These are phyloP conservation scores for Artemisia annua DNA, from an alignment of 129 eudicot genomes.

Conservation along the genomic window DNA sequence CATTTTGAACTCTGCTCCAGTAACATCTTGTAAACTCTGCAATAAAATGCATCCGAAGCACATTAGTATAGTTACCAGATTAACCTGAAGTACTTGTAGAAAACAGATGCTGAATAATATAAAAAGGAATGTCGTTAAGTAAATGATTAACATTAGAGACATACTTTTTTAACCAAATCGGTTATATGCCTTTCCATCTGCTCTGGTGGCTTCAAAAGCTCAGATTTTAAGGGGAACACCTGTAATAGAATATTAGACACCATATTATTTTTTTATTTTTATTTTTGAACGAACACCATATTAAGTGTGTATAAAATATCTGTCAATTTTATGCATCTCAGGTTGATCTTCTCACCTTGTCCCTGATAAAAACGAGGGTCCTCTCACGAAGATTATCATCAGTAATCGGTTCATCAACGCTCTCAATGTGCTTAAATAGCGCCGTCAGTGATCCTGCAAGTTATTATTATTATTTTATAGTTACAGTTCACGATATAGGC, in stretches of 20 bases:
- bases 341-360: slow-evolving; percentile 54
- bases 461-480: slow-evolving; percentile 12
- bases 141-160: slow-evolving; percentile 2
- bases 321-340: background rate
- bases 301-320: background rate
- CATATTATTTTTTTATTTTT: no score
- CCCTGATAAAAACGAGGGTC: slow-evolving; percentile 78
- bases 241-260: slow-evolving; percentile 31
- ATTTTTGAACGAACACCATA: no score
- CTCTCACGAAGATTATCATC: slow-evolving; percentile 95
- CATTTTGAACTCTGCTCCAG: slow-evolving; percentile 92
- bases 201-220: slow-evolving; percentile 87
- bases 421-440: slow-evolving; percentile 83
- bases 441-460: slow-evolving; percentile 85
- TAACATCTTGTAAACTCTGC: slow-evolving; percentile 96
- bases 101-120: background rate
- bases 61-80: slow-evolving; percentile 3
- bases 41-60: slow-evolving; percentile 25
- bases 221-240: slow-evolving; percentile 91
- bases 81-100: background rate
- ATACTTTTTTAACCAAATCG: slow-evolving; percentile 82
- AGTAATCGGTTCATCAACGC: slow-evolving; percentile 73
- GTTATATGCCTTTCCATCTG: slow-evolving; percentile 96
- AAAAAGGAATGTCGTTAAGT: background rate
- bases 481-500: background rate